Evolutionary conservation across 768 basidiomycete species (phyloP).

Genomic region (Suillus brevipes): DNA sequence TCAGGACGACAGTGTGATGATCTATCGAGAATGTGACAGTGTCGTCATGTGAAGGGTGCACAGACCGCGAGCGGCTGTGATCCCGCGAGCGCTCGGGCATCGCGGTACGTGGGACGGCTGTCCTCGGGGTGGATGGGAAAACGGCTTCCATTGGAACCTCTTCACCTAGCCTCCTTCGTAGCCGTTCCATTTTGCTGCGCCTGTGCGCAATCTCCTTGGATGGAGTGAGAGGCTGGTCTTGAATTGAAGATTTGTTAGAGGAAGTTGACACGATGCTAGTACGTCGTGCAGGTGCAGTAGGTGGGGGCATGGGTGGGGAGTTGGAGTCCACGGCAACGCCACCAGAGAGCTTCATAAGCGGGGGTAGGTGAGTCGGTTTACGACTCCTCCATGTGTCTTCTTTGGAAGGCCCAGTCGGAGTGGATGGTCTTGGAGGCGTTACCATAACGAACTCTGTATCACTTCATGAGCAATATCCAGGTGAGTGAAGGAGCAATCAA

Average conservation of each 20-base stretch:
- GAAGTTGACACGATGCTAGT: conserved; percentile 24
- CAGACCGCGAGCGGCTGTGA: conserved; percentile 11
- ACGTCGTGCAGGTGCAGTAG: conserved; percentile 15
- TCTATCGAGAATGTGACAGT: conserved; percentile 27
- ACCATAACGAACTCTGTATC: conserved; percentile 5
- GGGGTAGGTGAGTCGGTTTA: conserved; percentile 30
- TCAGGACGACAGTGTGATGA: conserved; percentile 25
- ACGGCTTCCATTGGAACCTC: conserved; percentile 62
- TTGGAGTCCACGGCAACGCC: conserved; percentile 11
- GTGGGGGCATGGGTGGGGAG: background rate
- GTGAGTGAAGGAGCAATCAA: background rate
- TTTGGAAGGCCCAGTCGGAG: conserved; percentile 13
- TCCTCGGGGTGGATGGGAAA: conserved; percentile 40
- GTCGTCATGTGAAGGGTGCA: conserved; percentile 18
- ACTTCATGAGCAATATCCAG: background rate
- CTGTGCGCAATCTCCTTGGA: conserved; percentile 40
- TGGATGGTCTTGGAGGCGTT: background rate
- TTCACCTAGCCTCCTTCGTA: conserved; percentile 62
- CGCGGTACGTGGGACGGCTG: conserved; percentile 12
- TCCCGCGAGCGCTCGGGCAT: conserved; percentile 3
- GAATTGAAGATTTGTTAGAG: conserved; percentile 21
- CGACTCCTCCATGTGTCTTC: conserved; percentile 23
- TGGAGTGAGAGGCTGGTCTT: conserved; percentile 31
- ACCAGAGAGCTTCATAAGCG: conserved; percentile 22
- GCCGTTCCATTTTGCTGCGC: conserved; percentile 61